Base-by-base conservation (phyloP, 441 rosid species). In the Pelargonium citronellum region DNA sequence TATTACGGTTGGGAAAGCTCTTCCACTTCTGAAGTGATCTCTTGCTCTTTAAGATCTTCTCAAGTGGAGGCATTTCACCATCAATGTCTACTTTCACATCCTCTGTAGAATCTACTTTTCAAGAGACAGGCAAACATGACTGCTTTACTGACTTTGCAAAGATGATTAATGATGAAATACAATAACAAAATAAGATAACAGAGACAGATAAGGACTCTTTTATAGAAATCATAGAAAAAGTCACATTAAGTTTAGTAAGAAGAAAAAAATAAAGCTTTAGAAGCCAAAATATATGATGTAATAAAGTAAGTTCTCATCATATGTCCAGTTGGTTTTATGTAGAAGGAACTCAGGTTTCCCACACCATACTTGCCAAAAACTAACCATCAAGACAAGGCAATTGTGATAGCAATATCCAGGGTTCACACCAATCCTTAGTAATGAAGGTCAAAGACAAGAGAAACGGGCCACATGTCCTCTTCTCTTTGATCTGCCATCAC, bases 21-120 rank as follows among this genome's bases (percentile, higher is more conserved):
- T 89, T 86, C 95, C 96, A 90, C 62, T 88, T 95, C 41, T 89
- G 88, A 44, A 95, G 75, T n/a, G 91, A 79, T 65, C 87, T 88
- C 81, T 85, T 90, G 47, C 70, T 82, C 78, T 83, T 92, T 60
- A 86, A 70, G 16, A 74, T 66, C 69, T 78, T 88, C 81, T 88
- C 95, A 64, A 77, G 81, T 19, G 77, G 70, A 76, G 85, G 75
- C 80, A 78, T 83, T 71, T 84, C 85, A 27, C 85, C 78, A 70
- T 91, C 92, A 19, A 95, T 37, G 69, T 95, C 87, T 71, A 95
- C 78, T 70, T 61, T 73, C 66, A 86, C 83, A 74, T 92, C 97
- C 73, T 75, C 86, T 11, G 69, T 77, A 5, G 78, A 70, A 79
- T 73, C 91, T 87, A 78, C 55, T 37, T 53, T 41, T 20, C 64